Conservation (phyloP, 2,329 filamentous ascomycete species). For the Aphanoascus verrucosus region DNA sequence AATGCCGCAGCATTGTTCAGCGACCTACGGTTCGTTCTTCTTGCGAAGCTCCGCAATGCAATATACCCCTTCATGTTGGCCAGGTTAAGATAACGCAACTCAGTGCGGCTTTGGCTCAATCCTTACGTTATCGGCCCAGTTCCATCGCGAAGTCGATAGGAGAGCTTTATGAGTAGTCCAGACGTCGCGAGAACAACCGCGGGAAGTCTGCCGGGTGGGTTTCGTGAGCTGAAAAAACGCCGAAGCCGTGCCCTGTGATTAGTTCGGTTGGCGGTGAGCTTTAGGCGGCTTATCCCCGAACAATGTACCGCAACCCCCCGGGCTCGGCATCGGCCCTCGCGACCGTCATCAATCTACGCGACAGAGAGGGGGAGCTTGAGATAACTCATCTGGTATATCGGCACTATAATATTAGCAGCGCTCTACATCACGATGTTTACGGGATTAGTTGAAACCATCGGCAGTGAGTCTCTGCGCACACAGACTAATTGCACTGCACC, state of each 20-base stretch:
- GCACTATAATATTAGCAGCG: no score
- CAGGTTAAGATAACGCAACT: background rate
- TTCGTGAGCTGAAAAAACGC: no score
- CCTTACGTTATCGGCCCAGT: background rate
- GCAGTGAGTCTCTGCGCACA: constrained; percentile 53
- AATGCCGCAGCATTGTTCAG: constrained; percentile 22
- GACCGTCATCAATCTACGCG: no score
- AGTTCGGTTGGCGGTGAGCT: no score
- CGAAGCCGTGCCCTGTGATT: no score
- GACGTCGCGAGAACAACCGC: background rate
- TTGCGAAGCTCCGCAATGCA: constrained; percentile 8
- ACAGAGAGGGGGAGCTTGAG: no score
- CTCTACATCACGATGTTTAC: constrained; percentile 65
- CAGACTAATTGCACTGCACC: background rate
- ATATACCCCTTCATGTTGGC: constrained; percentile 2
- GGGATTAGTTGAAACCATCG: constrained; percentile 83
- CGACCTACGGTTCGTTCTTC: background rate
- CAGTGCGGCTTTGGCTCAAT: background rate
- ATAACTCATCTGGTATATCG: no score
- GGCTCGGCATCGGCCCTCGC: no score
- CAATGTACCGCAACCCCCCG: no score
- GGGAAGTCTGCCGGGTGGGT: background rate
- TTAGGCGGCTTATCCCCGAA: no score
- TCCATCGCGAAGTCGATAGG: background rate
- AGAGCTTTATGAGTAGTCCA: background rate